Evolutionary conservation across 257 asterid genomes (phyloP), one percentile per base, ranked within the genome.

Genomic region (Marsdenia floribunda): DNA sequence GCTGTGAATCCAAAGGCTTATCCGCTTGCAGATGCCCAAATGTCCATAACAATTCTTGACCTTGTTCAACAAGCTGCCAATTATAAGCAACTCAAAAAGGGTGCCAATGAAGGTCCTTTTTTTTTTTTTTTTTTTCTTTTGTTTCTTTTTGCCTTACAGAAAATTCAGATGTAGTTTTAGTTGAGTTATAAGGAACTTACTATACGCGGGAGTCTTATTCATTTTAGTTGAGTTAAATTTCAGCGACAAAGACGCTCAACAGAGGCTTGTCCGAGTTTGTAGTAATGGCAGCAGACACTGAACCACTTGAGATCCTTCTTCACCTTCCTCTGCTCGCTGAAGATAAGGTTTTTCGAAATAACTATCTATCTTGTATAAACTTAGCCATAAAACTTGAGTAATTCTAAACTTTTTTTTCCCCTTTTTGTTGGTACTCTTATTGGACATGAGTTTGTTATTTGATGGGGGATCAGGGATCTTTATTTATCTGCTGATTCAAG

Each of bases 271-370:
- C 98, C 9, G 98, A 91, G 82, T 91, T 93, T 74, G 76, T 91
- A 24, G 98, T 93, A 77, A 83, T 91, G 97, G 97, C 98, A 0
- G 97, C 97, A 52, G 97, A 93, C 74, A 88, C 97, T 0, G 97
- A 93, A 84, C 98, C 98, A 0, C 96, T 93, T 69, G 97, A 93
- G 72, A 93, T 93, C 78, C 91, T 93, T 69, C 98, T 93, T 60
- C 97, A 93, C 77, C 97, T 91, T 71, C 98, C 98, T 13, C 97
- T 93, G 55, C 94, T 93, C 16, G 96, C 97, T 35, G 98, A 93
- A 74, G 98, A 91, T 60, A 93, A 93, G 97, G 98, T 93, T 50
- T 18, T 37, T 29, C 67, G 13, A 3, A 59, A 24, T 59, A 24
- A 24, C 65, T 15, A 24, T 59, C 13, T 5, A 3, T 59, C 13